A percentile compares a stretch with the other conserved stretches of the same genome.
phyloP scores from a whole-genome alignment of 2,329 filamentous ascomycete species.

The Colletotrichum graminicola region DNA sequence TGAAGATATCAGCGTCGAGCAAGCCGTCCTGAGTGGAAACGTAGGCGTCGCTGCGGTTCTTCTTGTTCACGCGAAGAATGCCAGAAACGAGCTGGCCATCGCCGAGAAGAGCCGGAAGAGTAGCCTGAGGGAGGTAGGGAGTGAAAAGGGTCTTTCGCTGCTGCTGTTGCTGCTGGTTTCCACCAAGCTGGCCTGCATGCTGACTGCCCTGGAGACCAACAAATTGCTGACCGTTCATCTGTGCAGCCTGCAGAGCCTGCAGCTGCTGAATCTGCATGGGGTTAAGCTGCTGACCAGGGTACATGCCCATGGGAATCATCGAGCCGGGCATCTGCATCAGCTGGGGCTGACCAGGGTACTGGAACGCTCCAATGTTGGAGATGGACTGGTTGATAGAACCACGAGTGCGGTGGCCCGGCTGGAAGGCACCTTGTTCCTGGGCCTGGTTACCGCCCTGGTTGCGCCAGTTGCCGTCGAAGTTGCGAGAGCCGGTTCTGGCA shows the following conservation, averaged over 20 bases:
- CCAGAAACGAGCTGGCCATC: constrained; percentile 96
- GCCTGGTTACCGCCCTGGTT: constrained; percentile 78
- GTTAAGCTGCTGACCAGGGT: constrained; percentile 86
- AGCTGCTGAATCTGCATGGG: constrained; percentile 90
- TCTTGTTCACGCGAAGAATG: constrained; percentile 98
- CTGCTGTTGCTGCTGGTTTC: constrained; percentile 82
- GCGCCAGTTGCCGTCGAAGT: constrained; percentile 98
- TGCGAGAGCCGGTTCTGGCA: constrained; percentile 84
- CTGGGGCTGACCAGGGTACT: constrained; percentile 89
- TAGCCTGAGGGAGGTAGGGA: constrained; percentile 95
- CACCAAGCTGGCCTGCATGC: constrained; percentile 75
- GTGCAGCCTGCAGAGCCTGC: constrained; percentile 90
- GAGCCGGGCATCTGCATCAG: constrained; percentile 88
- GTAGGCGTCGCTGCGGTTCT: constrained; percentile 98
- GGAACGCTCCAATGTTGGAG: constrained; percentile 85
- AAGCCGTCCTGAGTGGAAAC: constrained; percentile 90
- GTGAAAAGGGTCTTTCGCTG: constrained; percentile 99
- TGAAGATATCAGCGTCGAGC: constrained; percentile 98
- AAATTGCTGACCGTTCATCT: constrained; percentile 82
- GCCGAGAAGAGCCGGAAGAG: constrained; percentile 87
- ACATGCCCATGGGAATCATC: constrained; percentile 88
- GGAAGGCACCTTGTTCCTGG: constrained; percentile 83
- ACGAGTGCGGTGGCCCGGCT: constrained; percentile 90
- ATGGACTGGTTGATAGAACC: constrained; percentile 88
- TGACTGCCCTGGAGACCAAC: constrained; percentile 78